Conservation (phyloP, 176 grass and related monocot genomes). For the Carex scoparia region DNA sequence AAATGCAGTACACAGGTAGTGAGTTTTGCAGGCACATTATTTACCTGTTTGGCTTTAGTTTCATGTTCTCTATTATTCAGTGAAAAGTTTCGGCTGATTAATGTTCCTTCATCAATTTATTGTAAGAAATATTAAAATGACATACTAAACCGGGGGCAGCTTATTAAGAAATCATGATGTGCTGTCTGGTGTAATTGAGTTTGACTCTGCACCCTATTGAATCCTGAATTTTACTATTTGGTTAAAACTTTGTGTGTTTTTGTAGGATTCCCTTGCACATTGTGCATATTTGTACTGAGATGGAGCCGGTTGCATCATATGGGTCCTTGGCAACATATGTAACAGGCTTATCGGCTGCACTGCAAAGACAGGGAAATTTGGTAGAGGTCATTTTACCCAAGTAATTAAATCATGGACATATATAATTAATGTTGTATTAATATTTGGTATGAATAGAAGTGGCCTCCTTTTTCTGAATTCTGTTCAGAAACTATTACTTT, state of each 20-base stretch:
- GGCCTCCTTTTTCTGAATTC: background rate
- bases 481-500: background rate
- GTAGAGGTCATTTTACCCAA: slow-evolving; percentile 63
- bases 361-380: slow-evolving; percentile 48
- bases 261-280: slow-evolving; percentile 44
- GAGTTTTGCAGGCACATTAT: background rate
- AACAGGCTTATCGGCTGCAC: slow-evolving; percentile 40
- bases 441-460: background rate
- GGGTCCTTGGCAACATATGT: slow-evolving; percentile 46
- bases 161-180: background rate
- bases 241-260: background rate
- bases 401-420: slow-evolving; percentile 26
- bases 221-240: slow-evolving; percentile 4
- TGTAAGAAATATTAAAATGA: background rate
- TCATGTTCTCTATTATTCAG: background rate
- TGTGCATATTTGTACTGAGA: slow-evolving; percentile 56
- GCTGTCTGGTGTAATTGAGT: background rate
- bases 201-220: background rate
- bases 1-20: background rate
- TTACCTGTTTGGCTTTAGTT: background rate
- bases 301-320: slow-evolving; percentile 38
- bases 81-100: background rate
- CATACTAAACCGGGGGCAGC: background rate
- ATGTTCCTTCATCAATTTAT: background rate
- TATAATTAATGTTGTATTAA: background rate